Base-by-base conservation (phyloP, 2,329 filamentous ascomycete species). In the Cladosporium sp. region DNA sequence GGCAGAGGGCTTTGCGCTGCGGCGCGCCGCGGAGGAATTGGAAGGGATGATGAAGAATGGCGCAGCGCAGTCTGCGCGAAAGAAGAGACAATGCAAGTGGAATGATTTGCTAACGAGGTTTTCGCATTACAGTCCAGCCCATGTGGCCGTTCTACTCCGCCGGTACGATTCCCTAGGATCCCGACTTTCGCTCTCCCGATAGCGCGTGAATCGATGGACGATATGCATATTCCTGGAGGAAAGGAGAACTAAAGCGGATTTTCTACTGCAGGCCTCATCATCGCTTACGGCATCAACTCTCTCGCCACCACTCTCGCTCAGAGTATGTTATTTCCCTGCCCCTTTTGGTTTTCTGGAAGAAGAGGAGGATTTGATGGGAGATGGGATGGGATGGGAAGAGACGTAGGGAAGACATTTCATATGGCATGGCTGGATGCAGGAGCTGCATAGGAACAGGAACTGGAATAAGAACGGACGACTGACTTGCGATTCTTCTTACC, bases 131-230 rank as follows among this genome's bases (percentile, higher is more conserved):
- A 97, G 92, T 88, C 77, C 82, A 82, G 79, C 90, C 92, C 64
- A 84, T 94, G 84, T 83, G 82, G 72, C 92, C 92, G 63, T 97
- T 97, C 83, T 93, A 91, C 79, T 79, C 80, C 73, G 92, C 92
- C 71, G 90, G 92, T 95, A 93, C 39, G 62, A 40, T 38, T 15
- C n/a, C 36, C 38, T 16, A 22, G 29, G 22, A 40, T 5, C 15
- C n/a, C 25, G 33, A 39, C 29, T 15, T 13, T n/a, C n/a, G n/a
- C n/a, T n/a, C n/a, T n/a, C n/a, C n/a, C n/a, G n/a, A n/a, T n/a
- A 19, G 41, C 29, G 43, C 43, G 35, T 33, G 22, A 25, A 38
- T 15, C 36, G 43, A n/a, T 7, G 43, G 15, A n/a, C 7, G 20
- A 9, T 32, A 16, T 25, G 20, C 33, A 19, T 47, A 12, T 51